phyloP scores from a whole-genome alignment of 164 flowering plant genomes.

The Houttuynia cordata region DNA sequence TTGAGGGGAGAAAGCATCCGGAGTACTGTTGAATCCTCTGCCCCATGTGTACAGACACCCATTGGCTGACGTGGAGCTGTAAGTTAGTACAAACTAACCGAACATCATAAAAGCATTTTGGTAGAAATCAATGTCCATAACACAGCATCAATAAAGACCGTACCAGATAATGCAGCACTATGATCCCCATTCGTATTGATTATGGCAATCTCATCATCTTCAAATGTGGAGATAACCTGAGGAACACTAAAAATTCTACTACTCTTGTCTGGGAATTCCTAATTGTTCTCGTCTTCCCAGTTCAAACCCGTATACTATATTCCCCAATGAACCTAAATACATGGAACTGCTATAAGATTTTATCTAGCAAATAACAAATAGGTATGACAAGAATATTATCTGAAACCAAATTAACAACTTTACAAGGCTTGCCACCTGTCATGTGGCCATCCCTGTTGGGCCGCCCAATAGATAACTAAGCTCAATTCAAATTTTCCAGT shows the following conservation, averaged over 20 bases:
- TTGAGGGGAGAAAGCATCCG: conserved; percentile 35
- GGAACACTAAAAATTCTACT: conserved; percentile 39
- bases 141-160: conserved; percentile 5
- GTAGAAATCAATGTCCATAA: background rate
- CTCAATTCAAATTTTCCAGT: too few species aligned
- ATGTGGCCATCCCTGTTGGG: too few species aligned
- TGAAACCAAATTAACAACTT: too few species aligned
- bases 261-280: conserved; percentile 40
- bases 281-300: conserved; percentile 83
- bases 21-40: conserved; percentile 48
- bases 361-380: background rate
- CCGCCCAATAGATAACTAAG: too few species aligned
- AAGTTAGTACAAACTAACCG: background rate
- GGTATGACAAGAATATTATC: background rate
- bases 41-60: conserved; percentile 79
- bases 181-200: conserved; percentile 89
- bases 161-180: conserved; percentile 80
- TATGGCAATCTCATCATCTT: conserved; percentile 25
- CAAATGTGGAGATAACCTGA: conserved; percentile 32
- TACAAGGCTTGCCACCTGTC: too few species aligned
- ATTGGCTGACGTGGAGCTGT: conserved; percentile 31
- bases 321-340: conserved; percentile 25
- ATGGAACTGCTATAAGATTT: background rate
- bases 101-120: background rate
- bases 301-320: conserved; percentile 67